A percentile compares a stretch with the other conserved stretches of the same genome.
phyloP scores from a whole-genome alignment of 192 early-diverging fungal genomes.

The Dispira simplex region DNA sequence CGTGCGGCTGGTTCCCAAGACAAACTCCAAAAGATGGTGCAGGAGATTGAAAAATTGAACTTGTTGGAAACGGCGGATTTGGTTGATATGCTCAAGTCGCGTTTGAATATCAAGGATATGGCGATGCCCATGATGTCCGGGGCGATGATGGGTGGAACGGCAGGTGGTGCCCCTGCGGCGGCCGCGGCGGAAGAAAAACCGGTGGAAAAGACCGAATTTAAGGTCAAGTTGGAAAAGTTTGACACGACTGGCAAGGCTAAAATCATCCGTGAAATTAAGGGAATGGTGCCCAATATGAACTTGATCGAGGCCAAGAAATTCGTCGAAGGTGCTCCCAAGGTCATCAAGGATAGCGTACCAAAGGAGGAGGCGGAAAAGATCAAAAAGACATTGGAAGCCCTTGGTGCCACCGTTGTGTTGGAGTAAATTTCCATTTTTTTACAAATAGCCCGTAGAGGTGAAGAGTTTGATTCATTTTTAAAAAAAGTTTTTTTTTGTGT shows the following conservation, averaged over 20 bases:
- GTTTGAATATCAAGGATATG: constrained; percentile 87
- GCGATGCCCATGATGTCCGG: constrained; percentile 64
- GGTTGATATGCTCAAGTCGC: constrained; percentile 73
- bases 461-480: neutral
- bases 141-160: constrained; percentile 37
- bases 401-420: constrained; percentile 87
- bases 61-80: constrained; percentile 87
- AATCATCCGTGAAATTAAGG: constrained; percentile 96
- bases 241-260: constrained; percentile 92
- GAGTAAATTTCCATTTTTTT: constrained; percentile 42
- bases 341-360: constrained; percentile 70
- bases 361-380: constrained; percentile 98
- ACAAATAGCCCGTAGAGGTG: neutral
- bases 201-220: constrained; percentile 86
- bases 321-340: constrained; percentile 94
- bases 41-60: constrained; percentile 79
- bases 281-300: constrained; percentile 80
- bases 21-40: constrained; percentile 45
- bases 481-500: neutral
- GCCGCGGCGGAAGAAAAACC: constrained; percentile 71
- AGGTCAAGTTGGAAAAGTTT: constrained; percentile 90
- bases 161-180: constrained; percentile 50
- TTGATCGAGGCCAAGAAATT: constrained; percentile 99
- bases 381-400: constrained; percentile 81
- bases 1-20: constrained; percentile 6